Percentiles rank a stretch among this genome's conserved stretches.
Conservation (phyloP, 495 filamentous ascomycete species). For the Rhizodiscina lignyota region DNA sequence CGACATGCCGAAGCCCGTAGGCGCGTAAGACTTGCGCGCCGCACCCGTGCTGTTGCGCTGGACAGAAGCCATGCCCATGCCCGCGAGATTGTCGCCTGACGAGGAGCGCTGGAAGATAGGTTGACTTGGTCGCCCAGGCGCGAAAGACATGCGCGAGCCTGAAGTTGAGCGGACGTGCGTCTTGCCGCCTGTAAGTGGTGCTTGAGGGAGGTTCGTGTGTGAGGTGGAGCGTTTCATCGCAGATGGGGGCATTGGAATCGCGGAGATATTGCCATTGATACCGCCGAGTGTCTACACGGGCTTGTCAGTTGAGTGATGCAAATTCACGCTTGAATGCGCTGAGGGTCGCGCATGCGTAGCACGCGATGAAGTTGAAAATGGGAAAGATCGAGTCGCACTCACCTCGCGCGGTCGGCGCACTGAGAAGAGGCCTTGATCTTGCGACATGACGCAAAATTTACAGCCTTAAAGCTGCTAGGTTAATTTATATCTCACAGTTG, state of each 20-base stretch:
- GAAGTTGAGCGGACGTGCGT: constrained; percentile 57
- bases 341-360: constrained; percentile 2
- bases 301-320: no score
- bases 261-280: constrained; percentile 51
- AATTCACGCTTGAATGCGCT: no score
- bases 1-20: constrained; percentile 29
- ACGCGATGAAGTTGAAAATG: no score
- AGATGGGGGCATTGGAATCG: constrained; percentile 84
- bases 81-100: constrained; percentile 55
- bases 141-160: constrained; percentile 72
- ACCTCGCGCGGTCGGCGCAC: constrained; percentile 26
- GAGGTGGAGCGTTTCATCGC: constrained; percentile 87
- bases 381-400: no score
- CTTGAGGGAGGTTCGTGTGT: constrained; percentile 48
- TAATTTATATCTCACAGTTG: no score
- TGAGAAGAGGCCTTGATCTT: constrained; percentile 22
- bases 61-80: constrained; percentile 66
- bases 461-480: no score
- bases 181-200: constrained; percentile 40
- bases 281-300: constrained; percentile 54
- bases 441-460: no score
- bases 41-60: constrained; percentile 75
- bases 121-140: constrained; percentile 61
- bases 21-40: constrained; percentile 58
- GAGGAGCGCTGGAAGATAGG: constrained; percentile 73